Evolutionary conservation across 192 early-diverging fungal species (phyloP).

Genomic region (Umbelopsis sp.): DNA sequence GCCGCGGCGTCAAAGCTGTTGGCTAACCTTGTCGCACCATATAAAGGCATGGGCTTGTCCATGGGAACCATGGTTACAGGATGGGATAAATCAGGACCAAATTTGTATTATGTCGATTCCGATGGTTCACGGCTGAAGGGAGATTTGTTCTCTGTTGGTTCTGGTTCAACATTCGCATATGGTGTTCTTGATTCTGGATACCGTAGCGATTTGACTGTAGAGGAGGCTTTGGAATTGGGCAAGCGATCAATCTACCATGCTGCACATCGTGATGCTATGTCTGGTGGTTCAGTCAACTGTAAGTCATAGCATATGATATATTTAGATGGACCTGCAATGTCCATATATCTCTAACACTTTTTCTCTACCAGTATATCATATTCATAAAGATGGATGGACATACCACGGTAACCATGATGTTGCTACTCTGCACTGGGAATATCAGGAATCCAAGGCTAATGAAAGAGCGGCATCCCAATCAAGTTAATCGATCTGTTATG

Average conservation of each 20-base stretch:
- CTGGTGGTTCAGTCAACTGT: slow-evolving; percentile 83
- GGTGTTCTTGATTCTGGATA: slow-evolving; percentile 94
- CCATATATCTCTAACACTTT: neutral
- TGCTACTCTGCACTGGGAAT: slow-evolving; percentile 79
- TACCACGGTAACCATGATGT: slow-evolving; percentile 85
- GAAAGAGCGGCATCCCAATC: slow-evolving; percentile 6
- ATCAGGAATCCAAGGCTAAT: slow-evolving; percentile 37
- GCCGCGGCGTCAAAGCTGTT: slow-evolving; percentile 97
- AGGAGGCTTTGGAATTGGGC: slow-evolving; percentile 91
- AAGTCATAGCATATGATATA: slow-evolving; percentile 26
- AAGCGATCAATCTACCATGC: slow-evolving; percentile 95
- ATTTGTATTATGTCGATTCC: slow-evolving; percentile 95
- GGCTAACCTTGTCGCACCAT: slow-evolving; percentile 95
- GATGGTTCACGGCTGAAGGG: slow-evolving; percentile 89
- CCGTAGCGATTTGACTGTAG: slow-evolving; percentile 74
- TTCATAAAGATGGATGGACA: slow-evolving; percentile 90
- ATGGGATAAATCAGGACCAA: slow-evolving; percentile 97
- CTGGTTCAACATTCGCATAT: slow-evolving; percentile 98
- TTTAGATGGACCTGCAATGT: no score
- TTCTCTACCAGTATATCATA: slow-evolving; percentile 77
- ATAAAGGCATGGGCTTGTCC: slow-evolving; percentile 98
- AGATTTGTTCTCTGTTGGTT: slow-evolving; percentile 95
- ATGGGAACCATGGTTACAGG: slow-evolving; percentile 99
- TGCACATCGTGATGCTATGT: slow-evolving; percentile 90
- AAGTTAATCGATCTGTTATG: neutral